Conservation (phyloP, 306 rosid species). For the Spatholobus suberectus region DNA sequence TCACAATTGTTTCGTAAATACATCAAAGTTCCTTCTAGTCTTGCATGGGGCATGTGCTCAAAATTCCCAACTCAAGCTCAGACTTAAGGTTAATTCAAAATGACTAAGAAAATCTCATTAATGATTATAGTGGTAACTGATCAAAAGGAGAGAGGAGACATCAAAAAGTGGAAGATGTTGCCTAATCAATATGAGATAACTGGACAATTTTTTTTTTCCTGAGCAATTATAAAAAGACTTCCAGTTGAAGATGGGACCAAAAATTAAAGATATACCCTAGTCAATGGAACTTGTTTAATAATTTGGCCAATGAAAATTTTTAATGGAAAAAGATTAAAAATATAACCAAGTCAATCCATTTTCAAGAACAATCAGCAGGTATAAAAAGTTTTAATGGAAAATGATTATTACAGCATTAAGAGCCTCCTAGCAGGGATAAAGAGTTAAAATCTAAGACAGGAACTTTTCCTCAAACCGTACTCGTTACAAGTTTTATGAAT, state of each 20-base stretch:
- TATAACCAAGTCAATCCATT: background rate
- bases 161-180: background rate
- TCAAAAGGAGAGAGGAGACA: background rate
- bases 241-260: too few relatives aligned
- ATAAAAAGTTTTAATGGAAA: background rate
- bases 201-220: too few relatives aligned
- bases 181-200: background rate
- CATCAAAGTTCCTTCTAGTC: background rate
- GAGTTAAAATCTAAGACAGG: too few relatives aligned
- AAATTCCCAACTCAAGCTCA: background rate
- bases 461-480: too few relatives aligned
- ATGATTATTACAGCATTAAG: background rate
- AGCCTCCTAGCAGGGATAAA: background rate
- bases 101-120: background rate
- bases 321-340: too few relatives aligned
- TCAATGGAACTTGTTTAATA: too few relatives aligned
- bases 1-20: background rate
- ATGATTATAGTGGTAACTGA: background rate
- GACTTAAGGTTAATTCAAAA: background rate
- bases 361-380: background rate
- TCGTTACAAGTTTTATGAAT: too few relatives aligned
- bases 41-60: background rate
- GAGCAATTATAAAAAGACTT: too few relatives aligned
- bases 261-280: too few relatives aligned
- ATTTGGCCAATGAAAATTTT: too few relatives aligned